Conservation (phyloP, 306 rosid species). For the Senna tora region DNA sequence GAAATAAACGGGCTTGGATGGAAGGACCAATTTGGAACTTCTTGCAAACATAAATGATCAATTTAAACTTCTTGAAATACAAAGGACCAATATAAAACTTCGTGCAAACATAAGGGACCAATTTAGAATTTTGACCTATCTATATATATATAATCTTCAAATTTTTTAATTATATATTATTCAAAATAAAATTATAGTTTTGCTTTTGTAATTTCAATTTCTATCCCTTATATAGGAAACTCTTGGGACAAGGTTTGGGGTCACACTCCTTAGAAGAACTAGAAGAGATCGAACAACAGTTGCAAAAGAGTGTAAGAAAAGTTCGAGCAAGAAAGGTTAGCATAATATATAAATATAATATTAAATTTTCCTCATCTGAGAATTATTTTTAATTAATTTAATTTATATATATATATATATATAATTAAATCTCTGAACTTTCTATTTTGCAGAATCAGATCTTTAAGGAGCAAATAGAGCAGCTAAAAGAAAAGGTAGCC, state of each 20-base stretch:
- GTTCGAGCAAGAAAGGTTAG: constrained; percentile 79
- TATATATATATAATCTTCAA: too few relatives aligned
- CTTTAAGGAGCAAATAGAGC: constrained; percentile 66
- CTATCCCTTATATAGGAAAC: constrained; percentile 69
- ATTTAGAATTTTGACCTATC: too few relatives aligned
- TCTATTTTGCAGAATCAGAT: constrained; percentile 62
- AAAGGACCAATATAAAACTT: too few relatives aligned
- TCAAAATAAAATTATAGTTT: background rate
- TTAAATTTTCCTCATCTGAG: too few relatives aligned
- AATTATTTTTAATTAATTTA: background rate
- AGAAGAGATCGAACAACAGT: constrained; percentile 65
- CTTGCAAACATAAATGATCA: too few relatives aligned
- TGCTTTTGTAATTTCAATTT: constrained; percentile 19
- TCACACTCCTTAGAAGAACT: constrained; percentile 70
- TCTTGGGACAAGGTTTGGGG: constrained; percentile 74
- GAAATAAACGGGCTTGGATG: too few relatives aligned
- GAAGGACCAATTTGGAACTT: too few relatives aligned
- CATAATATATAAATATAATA: background rate
- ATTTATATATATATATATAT: background rate
- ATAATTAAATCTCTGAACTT: background rate
- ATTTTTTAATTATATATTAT: too few relatives aligned
- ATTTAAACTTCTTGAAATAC: too few relatives aligned
- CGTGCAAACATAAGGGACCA: too few relatives aligned
- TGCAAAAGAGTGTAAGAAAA: constrained; percentile 65
- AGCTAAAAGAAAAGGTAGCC: constrained; percentile 69